Evolutionary conservation across 306 rosid species (phyloP).

Genomic region (Citrullus amarus): DNA sequence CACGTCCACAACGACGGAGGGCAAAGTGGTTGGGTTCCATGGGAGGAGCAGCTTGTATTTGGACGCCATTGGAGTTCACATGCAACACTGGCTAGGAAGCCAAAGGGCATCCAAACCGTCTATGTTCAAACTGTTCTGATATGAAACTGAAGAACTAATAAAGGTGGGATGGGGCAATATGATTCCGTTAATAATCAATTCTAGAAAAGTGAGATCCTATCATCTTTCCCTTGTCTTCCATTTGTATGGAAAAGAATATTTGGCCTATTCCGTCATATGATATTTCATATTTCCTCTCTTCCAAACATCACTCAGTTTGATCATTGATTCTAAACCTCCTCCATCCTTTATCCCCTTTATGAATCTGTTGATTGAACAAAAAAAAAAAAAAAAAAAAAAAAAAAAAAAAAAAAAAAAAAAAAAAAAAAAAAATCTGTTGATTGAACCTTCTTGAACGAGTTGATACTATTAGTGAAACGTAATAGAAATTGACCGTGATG

Average conservation of each 20-base stretch:
- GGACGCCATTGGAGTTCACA: slow-evolving; percentile 89
- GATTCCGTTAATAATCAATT: not conserved
- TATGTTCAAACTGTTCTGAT: slow-evolving; percentile 53
- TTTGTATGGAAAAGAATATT: not conserved
- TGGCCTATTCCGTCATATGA: not conserved
- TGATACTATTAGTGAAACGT: not conserved
- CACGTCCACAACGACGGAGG: slow-evolving; percentile 79
- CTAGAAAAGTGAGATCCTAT: not conserved
- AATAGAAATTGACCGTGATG: not conserved
- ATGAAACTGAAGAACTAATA: not conserved
- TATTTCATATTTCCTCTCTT: not conserved
- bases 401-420: no score
- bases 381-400: no score
- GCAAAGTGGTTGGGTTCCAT: slow-evolving; percentile 70
- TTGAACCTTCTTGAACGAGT: not conserved
- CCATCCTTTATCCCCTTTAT: no score
- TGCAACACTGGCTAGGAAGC: slow-evolving; percentile 93
- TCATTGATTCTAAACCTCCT: no score
- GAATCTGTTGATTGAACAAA: no score
- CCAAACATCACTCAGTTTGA: not conserved
- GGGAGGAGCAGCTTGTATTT: slow-evolving; percentile 59
- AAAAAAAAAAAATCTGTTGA: no score
- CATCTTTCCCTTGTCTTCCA: not conserved
- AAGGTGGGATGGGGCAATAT: not conserved
- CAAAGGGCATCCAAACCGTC: slow-evolving; percentile 43